These are phyloP conservation scores for Akanthomyces dipterigenus DNA, from an alignment of 2,329 filamentous ascomycete species.

Conservation along the genomic window DNA sequence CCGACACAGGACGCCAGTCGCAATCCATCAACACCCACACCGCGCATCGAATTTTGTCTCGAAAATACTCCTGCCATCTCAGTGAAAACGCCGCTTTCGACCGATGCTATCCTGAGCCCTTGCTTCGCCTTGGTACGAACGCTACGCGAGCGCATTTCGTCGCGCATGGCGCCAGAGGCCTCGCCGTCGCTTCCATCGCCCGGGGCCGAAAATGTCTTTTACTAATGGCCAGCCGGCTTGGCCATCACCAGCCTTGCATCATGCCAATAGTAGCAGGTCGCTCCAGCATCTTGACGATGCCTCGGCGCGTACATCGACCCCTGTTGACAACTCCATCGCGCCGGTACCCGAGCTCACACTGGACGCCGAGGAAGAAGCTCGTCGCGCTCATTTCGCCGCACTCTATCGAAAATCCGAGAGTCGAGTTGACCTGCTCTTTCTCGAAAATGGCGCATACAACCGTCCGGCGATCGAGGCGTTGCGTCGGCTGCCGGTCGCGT, in stretches of 20 bases:
- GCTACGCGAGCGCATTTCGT: slow-evolving; percentile 44
- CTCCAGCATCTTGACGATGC: slow-evolving; percentile 57
- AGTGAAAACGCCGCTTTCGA: slow-evolving; percentile 43
- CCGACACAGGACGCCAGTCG: slow-evolving; percentile 42
- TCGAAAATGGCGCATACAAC: slow-evolving; percentile 48
- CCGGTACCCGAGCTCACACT: slow-evolving; percentile 56
- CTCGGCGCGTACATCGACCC: slow-evolving; percentile 42
- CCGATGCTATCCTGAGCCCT: slow-evolving; percentile 43
- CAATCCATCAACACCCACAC: slow-evolving; percentile 46
- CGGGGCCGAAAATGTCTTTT: slow-evolving; percentile 56
- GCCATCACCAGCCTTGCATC: slow-evolving; percentile 50
- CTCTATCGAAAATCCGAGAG: slow-evolving; percentile 72
- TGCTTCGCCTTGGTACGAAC: slow-evolving; percentile 39
- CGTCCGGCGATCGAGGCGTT: slow-evolving; percentile 47
- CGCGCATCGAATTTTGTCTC: slow-evolving; percentile 32
- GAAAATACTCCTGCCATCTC: slow-evolving; percentile 42
- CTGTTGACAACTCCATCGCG: slow-evolving; percentile 40
- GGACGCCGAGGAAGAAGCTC: slow-evolving; percentile 61
- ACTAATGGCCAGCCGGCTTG: slow-evolving; percentile 60
- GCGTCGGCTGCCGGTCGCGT: slow-evolving; percentile 33
- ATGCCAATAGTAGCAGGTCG: slow-evolving; percentile 40
- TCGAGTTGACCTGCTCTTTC: slow-evolving; percentile 70
- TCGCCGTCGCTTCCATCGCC: slow-evolving; percentile 41
- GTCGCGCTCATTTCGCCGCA: slow-evolving; percentile 68
- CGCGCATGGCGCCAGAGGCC: slow-evolving; percentile 51